A percentile compares a stretch with the other conserved stretches of the same genome.
These are phyloP conservation scores for Batkoa obscura DNA, from an alignment of 371 early-diverging fungal species.

Conservation along the genomic window DNA sequence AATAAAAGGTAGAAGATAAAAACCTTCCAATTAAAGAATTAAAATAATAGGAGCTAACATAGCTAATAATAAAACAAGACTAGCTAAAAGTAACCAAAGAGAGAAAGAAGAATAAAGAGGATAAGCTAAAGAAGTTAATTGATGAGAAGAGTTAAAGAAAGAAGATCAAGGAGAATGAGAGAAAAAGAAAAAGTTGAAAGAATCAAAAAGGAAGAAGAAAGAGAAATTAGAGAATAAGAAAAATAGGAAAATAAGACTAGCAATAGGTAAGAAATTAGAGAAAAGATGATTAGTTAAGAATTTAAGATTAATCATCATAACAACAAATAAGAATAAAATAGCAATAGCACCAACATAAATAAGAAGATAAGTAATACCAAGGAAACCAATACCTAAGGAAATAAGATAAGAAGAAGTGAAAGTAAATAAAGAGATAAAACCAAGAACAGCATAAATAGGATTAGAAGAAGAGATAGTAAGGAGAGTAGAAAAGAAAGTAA, in stretches of 20 bases:
- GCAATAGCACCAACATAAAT: not conserved
- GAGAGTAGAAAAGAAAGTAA: not conserved
- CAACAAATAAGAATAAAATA: not conserved
- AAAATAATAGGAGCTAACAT: not conserved
- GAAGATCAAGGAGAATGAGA: not conserved
- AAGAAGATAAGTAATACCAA: not conserved
- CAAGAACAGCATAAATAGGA: not conserved
- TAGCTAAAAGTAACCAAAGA: not conserved
- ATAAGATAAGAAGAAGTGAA: not conserved
- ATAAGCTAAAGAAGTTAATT: not conserved
- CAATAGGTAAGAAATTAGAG: not conserved
- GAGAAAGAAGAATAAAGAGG: not conserved
- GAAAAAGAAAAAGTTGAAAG: not conserved
- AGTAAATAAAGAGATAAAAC: not conserved
- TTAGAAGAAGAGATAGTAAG: not conserved
- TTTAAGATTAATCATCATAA: not conserved
- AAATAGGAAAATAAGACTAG: not conserved
- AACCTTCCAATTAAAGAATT: not conserved
- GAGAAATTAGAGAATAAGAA: not conserved
- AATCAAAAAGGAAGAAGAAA: not conserved
- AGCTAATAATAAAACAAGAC: not conserved
- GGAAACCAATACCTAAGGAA: not conserved
- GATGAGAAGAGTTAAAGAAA: not conserved
- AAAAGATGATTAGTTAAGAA: not conserved
- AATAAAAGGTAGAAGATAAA: not conserved